A percentile compares a stretch with the other conserved stretches of the same genome.
Conservation (phyloP, 495 filamentous ascomycete genomes). For the Penicillium alfredii region DNA sequence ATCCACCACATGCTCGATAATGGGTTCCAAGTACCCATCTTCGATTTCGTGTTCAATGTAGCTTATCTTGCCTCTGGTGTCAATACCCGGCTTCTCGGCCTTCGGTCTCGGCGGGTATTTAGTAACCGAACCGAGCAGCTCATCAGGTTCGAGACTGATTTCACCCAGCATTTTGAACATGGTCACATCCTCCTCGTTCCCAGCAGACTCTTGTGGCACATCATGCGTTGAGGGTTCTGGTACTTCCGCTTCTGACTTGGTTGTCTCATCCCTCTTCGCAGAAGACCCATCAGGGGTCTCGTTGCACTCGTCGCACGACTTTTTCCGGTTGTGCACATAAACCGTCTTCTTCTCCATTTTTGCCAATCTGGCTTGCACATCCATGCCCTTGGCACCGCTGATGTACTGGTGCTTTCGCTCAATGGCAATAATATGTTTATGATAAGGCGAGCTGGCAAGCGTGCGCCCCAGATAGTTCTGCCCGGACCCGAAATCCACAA, state of each 20-base stretch:
- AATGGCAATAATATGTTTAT: slow-evolving; percentile 81
- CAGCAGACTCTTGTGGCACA: slow-evolving; percentile 32
- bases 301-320: slow-evolving; percentile 46
- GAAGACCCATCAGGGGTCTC: slow-evolving; percentile 21
- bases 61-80: slow-evolving; percentile 37
- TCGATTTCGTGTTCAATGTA: slow-evolving; percentile 52
- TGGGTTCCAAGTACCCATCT: slow-evolving; percentile 69
- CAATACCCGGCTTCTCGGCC: slow-evolving; percentile 5
- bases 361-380: slow-evolving; percentile 65
- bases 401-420: slow-evolving; percentile 85
- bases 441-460: slow-evolving; percentile 77
- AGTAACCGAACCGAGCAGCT: slow-evolving; percentile 15
- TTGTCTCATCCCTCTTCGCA: slow-evolving; percentile 22
- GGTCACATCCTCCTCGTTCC: slow-evolving; percentile 27
- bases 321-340: slow-evolving; percentile 66
- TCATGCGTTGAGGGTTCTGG: slow-evolving; percentile 18
- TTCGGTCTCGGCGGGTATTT: slow-evolving; percentile 3
- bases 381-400: slow-evolving; percentile 73
- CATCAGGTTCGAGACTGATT: slow-evolving; percentile 31
- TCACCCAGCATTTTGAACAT: slow-evolving; percentile 36
- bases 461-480: slow-evolving; percentile 93
- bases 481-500: slow-evolving; percentile 92
- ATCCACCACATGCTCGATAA: slow-evolving; percentile 62
- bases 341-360: slow-evolving; percentile 53
- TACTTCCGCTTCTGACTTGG: background rate